Evolutionary conservation across 257 asterid genomes (phyloP).

Genomic region (Solanum stenotomum): DNA sequence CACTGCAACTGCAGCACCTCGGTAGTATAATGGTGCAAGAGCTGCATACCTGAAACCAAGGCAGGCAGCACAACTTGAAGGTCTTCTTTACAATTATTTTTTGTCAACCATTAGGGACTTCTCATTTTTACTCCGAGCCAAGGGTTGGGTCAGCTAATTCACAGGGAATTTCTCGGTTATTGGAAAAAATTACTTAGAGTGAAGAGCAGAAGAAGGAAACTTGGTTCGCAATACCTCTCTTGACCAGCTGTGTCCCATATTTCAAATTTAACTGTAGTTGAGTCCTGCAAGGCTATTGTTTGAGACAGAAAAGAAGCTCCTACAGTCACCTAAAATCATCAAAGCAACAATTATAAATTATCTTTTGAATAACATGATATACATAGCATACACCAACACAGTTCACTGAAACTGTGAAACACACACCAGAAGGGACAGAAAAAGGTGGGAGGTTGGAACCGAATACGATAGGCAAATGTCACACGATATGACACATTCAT

Average conservation of each 20-base stretch:
- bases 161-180: not conserved
- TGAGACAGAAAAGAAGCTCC: conserved; percentile 96
- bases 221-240: conserved; percentile 53
- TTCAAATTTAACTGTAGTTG: conserved; percentile 93
- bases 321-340: conserved; percentile 61
- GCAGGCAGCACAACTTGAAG: not conserved
- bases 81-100: not conserved
- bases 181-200: not conserved
- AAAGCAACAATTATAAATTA: not conserved
- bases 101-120: not conserved
- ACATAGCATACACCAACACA: not conserved
- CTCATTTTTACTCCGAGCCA: not conserved
- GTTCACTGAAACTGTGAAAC: not conserved
- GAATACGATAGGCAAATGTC: not conserved
- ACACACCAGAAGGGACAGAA: not conserved
- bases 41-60: conserved; percentile 58
- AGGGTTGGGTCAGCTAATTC: not conserved
- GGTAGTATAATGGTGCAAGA: conserved; percentile 70
- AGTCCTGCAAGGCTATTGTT: conserved; percentile 93
- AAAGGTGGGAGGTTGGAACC: not conserved
- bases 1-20: conserved; percentile 83
- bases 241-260: conserved; percentile 99
- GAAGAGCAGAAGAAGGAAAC: not conserved
- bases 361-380: not conserved
- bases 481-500: not conserved